Conservation (phyloP, 768 basidiomycete genomes). For the Cystobasidium onofrii region DNA sequence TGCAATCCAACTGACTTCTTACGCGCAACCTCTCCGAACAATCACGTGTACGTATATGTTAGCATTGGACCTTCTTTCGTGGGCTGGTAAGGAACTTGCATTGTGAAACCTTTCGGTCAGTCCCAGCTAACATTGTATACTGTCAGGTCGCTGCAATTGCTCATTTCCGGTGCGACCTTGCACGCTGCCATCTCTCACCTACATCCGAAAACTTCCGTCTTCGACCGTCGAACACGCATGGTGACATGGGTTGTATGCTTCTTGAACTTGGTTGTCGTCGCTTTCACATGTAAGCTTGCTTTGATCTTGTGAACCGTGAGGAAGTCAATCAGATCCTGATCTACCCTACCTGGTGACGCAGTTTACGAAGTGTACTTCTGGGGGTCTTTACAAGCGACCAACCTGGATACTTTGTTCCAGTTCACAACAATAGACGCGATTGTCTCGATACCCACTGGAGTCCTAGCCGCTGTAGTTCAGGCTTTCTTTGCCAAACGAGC, state of each 20-base stretch:
- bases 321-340: no score
- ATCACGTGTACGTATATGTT: neutral
- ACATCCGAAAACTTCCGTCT: neutral
- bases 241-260: neutral
- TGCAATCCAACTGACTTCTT: neutral
- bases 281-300: neutral
- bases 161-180: neutral
- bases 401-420: neutral
- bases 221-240: neutral
- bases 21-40: neutral
- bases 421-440: slow-evolving; percentile 3
- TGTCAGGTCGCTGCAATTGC: slow-evolving; percentile 3
- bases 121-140: neutral
- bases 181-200: neutral
- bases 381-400: neutral
- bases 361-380: slow-evolving; percentile 8
- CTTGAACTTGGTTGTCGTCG: neutral
- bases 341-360: neutral
- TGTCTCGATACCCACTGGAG: neutral
- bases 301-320: no score
- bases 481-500: slow-evolving; percentile 2
- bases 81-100: neutral
- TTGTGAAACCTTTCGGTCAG: neutral
- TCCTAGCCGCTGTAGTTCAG: slow-evolving; percentile 2
- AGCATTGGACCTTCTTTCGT: slow-evolving; percentile 11